A percentile compares a stretch with the other conserved stretches of the same genome.
Conservation (phyloP, 2,329 filamentous ascomycete genomes). For the Penicillium verrucosum region DNA sequence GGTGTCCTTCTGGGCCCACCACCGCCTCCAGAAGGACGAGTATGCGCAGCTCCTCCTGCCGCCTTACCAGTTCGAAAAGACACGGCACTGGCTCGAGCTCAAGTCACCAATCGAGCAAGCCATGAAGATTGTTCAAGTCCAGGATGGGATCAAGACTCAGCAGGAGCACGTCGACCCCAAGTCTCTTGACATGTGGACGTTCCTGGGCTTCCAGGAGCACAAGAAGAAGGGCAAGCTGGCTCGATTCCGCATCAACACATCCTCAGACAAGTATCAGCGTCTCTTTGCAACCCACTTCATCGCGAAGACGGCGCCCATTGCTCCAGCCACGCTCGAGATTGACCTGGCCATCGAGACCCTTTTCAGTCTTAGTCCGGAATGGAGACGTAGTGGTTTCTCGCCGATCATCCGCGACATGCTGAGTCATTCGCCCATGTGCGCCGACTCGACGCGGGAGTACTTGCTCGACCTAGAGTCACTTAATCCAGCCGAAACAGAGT, state of each 20-base stretch:
- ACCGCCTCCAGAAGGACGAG: too few relatives aligned
- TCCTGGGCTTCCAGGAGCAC: background rate
- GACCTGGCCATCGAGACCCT: conserved; percentile 36
- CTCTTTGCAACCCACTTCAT: conserved; percentile 23
- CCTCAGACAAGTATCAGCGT: background rate
- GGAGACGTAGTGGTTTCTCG: conserved; percentile 2
- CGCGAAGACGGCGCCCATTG: conserved; percentile 38
- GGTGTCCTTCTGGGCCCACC: too few relatives aligned
- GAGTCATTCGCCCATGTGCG: background rate
- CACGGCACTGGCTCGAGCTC: too few relatives aligned
- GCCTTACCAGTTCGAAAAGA: too few relatives aligned
- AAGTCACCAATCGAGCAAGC: too few relatives aligned
- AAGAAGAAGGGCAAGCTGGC: background rate
- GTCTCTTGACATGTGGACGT: background rate
- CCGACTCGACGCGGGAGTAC: background rate
- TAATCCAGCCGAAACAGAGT: background rate
- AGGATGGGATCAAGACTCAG: too few relatives aligned
- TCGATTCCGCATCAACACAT: background rate
- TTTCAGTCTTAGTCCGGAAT: conserved; percentile 30
- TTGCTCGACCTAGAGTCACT: too few relatives aligned
- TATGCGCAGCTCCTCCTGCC: too few relatives aligned
- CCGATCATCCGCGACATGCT: background rate
- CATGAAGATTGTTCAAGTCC: too few relatives aligned
- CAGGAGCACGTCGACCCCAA: too few relatives aligned
- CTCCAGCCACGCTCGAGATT: conserved; percentile 41